Percentiles rank a stretch among this genome's conserved stretches.
Evolutionary conservation across 139 green algal genomes (phyloP).

Genomic region (Haematococcus sp.): DNA sequence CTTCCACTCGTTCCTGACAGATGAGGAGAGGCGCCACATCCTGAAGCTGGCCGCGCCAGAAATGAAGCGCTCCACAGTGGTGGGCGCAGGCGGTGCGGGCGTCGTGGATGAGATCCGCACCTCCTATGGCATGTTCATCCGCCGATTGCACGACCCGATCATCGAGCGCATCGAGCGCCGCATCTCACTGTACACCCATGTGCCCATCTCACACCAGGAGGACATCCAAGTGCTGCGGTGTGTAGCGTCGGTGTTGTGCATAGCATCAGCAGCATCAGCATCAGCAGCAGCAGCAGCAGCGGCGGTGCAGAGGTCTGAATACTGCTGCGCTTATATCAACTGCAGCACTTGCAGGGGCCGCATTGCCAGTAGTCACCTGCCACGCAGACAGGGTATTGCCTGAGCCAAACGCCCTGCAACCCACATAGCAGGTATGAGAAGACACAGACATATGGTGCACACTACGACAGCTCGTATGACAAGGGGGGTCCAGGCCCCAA

Average conservation of each 20-base stretch:
- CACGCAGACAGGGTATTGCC: too few relatives aligned
- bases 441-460: slow-evolving; percentile 51
- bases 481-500: slow-evolving; percentile 34
- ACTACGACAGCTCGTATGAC: slow-evolving; percentile 48
- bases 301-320: too few relatives aligned
- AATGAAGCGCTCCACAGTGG: slow-evolving; percentile 23
- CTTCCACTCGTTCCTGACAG: slow-evolving; percentile 17
- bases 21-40: slow-evolving; percentile 21
- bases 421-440: too few relatives aligned
- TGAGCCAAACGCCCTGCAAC: too few relatives aligned
- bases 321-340: too few relatives aligned
- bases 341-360: too few relatives aligned
- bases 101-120: slow-evolving; percentile 29
- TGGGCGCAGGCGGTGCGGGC: background rate
- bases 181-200: slow-evolving; percentile 42
- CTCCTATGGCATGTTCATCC: slow-evolving; percentile 16
- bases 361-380: too few relatives aligned
- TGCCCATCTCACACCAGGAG: slow-evolving; percentile 43
- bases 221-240: slow-evolving; percentile 44
- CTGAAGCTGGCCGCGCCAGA: slow-evolving; percentile 4
- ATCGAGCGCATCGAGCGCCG: slow-evolving; percentile 42
- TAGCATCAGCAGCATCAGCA: too few relatives aligned
- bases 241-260: too few relatives aligned
- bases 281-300: too few relatives aligned
- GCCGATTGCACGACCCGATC: slow-evolving; percentile 31